Conservation (phyloP, 169 alveolate species). For the Cryptosporidium bovis region DNA sequence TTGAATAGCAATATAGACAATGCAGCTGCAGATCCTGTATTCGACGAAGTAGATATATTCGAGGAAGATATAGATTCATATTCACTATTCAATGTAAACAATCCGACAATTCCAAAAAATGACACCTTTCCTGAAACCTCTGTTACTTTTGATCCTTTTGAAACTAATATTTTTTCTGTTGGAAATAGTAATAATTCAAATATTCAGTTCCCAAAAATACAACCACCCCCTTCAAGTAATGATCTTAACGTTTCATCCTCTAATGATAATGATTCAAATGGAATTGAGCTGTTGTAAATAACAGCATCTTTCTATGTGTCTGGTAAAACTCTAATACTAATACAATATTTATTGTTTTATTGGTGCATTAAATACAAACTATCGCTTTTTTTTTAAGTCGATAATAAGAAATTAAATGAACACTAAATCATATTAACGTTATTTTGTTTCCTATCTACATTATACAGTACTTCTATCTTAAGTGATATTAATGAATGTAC, state of each 20-base stretch:
- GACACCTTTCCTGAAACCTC: slow-evolving; percentile 18
- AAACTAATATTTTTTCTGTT: background rate
- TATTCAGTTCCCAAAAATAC: slow-evolving; percentile 50
- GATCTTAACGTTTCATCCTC: background rate
- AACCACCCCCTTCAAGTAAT: slow-evolving; percentile 36
- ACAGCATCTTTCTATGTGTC: background rate
- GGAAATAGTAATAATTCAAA: slow-evolving; percentile 13
- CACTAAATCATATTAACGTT: too few species aligned
- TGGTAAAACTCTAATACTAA: background rate
- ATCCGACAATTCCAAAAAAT: background rate
- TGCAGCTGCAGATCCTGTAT: slow-evolving; percentile 9
- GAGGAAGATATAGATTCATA: slow-evolving; percentile 65
- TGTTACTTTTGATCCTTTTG: slow-evolving; percentile 9
- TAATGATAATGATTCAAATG: slow-evolving; percentile 14
- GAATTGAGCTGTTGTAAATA: slow-evolving; percentile 32
- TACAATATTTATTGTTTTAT: background rate
- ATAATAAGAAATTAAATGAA: too few species aligned
- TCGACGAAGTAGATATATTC: slow-evolving; percentile 63
- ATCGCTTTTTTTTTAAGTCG: background rate
- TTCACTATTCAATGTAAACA: slow-evolving; percentile 32
- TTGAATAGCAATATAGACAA: slow-evolving; percentile 5
- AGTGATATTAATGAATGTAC: too few species aligned
- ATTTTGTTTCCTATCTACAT: too few species aligned
- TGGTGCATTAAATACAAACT: background rate
- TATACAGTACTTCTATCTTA: too few species aligned